These are phyloP conservation scores for Fusarium sp. DNA, from an alignment of 2,329 filamentous ascomycete genomes.

Conservation along the genomic window DNA sequence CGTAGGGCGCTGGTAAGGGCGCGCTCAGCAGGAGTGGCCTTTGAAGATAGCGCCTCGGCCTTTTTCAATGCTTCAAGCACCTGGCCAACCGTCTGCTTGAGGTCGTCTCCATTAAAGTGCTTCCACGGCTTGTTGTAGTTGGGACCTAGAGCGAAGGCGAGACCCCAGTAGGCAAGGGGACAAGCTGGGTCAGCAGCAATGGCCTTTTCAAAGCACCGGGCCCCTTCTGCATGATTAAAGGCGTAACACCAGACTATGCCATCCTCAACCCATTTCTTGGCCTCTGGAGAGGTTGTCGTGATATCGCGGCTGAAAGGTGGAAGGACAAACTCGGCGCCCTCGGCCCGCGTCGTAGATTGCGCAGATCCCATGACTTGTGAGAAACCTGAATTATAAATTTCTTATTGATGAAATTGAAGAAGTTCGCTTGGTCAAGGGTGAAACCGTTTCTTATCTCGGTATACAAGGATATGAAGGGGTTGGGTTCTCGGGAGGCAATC, in stretches of 20 bases:
- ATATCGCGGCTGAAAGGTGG: constrained; percentile 56
- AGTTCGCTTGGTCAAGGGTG: background rate
- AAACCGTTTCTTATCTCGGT: background rate
- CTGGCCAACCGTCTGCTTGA: constrained; percentile 31
- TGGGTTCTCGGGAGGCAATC: constrained; percentile 24
- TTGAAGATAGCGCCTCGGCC: constrained; percentile 22
- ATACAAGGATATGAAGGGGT: constrained; percentile 4
- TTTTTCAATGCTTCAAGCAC: constrained; percentile 26
- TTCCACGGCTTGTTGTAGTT: constrained; percentile 81
- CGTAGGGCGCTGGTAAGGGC: constrained; percentile 73
- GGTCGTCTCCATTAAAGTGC: constrained; percentile 40
- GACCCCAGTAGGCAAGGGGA: constrained; percentile 74
- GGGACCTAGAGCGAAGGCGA: constrained; percentile 76
- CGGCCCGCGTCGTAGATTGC: constrained; percentile 11
- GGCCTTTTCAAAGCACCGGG: constrained; percentile 69
- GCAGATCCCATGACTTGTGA: constrained; percentile 22
- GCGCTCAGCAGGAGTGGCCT: constrained; percentile 58
- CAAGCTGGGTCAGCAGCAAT: constrained; percentile 64
- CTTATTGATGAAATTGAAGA: background rate
- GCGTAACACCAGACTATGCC: constrained; percentile 76
- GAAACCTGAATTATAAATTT: background rate
- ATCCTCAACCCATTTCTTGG: constrained; percentile 74
- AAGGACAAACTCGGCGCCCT: constrained; percentile 34
- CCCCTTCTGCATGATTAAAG: constrained; percentile 78
- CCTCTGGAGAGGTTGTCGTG: constrained; percentile 61